Percentiles rank a stretch among this genome's conserved stretches.
Evolutionary conservation across 257 asterid genomes (phyloP).

Genomic region (Mitragyna speciosa): DNA sequence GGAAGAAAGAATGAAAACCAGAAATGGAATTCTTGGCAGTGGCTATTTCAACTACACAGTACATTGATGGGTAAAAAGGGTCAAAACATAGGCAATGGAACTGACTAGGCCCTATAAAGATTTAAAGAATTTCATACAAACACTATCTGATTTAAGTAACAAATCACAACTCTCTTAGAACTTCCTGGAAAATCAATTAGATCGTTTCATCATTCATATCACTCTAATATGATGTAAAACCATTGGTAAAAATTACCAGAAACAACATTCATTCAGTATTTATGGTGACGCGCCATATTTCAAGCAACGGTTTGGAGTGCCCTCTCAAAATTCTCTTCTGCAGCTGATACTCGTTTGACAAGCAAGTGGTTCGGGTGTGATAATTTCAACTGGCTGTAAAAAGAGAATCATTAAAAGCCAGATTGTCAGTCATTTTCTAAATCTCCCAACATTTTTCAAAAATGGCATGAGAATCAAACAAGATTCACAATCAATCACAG

Average conservation of each 20-base stretch:
- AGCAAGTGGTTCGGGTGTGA: slow-evolving; percentile 81
- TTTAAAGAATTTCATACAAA: background rate
- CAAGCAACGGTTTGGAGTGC: slow-evolving; percentile 76
- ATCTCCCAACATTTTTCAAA: background rate
- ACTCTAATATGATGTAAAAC: background rate
- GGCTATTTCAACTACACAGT: background rate
- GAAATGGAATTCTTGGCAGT: background rate
- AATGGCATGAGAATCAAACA: background rate
- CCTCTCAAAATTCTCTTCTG: slow-evolving; percentile 78
- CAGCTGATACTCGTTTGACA: slow-evolving; percentile 55
- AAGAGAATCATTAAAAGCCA: slow-evolving; percentile 14
- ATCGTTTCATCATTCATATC: background rate
- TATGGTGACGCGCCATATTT: slow-evolving; percentile 20
- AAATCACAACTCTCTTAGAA: background rate
- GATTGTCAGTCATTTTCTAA: background rate
- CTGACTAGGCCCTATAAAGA: background rate
- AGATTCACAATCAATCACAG: background rate
- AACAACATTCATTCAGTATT: background rate
- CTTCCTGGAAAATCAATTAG: background rate
- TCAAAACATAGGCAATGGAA: background rate
- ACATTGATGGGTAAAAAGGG: background rate
- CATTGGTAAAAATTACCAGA: background rate
- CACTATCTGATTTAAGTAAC: background rate
- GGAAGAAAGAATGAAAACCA: background rate
- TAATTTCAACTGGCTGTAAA: slow-evolving; percentile 79